These are phyloP conservation scores for Coemansia umbellata DNA, from an alignment of 192 early-diverging fungal species.

Conservation along the genomic window DNA sequence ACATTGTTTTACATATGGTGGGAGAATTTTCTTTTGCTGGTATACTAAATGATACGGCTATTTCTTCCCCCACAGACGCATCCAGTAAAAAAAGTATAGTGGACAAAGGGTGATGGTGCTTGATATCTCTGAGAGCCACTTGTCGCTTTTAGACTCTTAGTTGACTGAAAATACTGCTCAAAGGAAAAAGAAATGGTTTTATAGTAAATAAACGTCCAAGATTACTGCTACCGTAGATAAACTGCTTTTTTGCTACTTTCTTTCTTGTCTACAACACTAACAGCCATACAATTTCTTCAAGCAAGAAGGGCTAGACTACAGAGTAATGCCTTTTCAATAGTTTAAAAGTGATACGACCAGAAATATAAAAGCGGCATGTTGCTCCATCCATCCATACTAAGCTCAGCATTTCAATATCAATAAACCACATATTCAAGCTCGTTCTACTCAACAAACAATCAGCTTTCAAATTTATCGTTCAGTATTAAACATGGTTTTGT, in stretches of 20 bases:
- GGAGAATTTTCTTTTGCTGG: too few species aligned
- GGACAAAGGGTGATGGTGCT: neutral
- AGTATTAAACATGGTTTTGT: slow-evolving; percentile 30
- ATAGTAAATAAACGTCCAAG: neutral
- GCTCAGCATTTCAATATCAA: neutral
- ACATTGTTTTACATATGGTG: too few species aligned
- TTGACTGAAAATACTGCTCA: neutral
- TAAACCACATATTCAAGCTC: too few species aligned
- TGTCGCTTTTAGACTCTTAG: neutral
- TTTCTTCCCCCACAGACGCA: neutral
- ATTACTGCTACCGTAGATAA: neutral
- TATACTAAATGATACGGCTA: too few species aligned
- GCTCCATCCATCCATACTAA: neutral
- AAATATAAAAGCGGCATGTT: neutral
- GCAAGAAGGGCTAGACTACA: too few species aligned
- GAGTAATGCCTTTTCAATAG: too few species aligned
- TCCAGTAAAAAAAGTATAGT: neutral
- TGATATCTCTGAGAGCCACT: neutral
- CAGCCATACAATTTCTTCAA: too few species aligned
- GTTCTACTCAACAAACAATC: too few species aligned
- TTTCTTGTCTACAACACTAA: too few species aligned
- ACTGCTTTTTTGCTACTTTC: neutral
- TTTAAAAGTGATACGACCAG: too few species aligned
- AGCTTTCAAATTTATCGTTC: too few species aligned
- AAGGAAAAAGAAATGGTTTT: neutral